phyloP scores from a whole-genome alignment of 345 rosid genomes.

The Anastatica hierochuntica region DNA sequence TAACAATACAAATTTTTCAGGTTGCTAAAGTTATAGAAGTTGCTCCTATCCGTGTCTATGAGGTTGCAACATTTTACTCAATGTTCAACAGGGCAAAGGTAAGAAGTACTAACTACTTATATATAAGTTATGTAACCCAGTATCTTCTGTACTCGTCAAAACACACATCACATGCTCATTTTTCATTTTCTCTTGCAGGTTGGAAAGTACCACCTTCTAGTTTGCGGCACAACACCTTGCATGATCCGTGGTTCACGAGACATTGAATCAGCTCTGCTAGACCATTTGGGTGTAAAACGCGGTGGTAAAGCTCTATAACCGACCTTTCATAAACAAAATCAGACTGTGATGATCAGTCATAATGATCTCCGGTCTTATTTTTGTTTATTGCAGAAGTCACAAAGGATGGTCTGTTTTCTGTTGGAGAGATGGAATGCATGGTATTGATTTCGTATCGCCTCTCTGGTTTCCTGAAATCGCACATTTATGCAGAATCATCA shows the following conservation, averaged over 20 bases:
- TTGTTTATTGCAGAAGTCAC: slow-evolving; percentile 60
- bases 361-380: slow-evolving; percentile 12
- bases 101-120: slow-evolving; percentile 17
- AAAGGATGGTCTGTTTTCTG: slow-evolving; percentile 95
- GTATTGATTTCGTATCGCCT: slow-evolving; percentile 30
- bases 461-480: background rate
- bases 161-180: background rate
- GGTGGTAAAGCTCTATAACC: slow-evolving; percentile 44
- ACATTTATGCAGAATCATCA: too few relatives aligned
- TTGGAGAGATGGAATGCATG: slow-evolving; percentile 99
- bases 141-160: background rate
- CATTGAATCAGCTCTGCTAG: slow-evolving; percentile 72
- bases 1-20: slow-evolving; percentile 28
- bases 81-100: slow-evolving; percentile 93
- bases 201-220: slow-evolving; percentile 90
- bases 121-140: too few relatives aligned
- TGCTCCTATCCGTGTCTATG: slow-evolving; percentile 91
- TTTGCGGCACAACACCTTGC: slow-evolving; percentile 99
- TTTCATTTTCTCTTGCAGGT: slow-evolving; percentile 44
- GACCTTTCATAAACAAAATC: background rate
- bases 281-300: slow-evolving; percentile 95
- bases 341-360: background rate
- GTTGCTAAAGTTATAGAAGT: slow-evolving; percentile 82
- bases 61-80: slow-evolving; percentile 97
- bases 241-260: slow-evolving; percentile 93